These are phyloP conservation scores for Polytrichum formosum DNA, from an alignment of 225 moss, liverwort and hornwort species.

Conservation along the genomic window DNA sequence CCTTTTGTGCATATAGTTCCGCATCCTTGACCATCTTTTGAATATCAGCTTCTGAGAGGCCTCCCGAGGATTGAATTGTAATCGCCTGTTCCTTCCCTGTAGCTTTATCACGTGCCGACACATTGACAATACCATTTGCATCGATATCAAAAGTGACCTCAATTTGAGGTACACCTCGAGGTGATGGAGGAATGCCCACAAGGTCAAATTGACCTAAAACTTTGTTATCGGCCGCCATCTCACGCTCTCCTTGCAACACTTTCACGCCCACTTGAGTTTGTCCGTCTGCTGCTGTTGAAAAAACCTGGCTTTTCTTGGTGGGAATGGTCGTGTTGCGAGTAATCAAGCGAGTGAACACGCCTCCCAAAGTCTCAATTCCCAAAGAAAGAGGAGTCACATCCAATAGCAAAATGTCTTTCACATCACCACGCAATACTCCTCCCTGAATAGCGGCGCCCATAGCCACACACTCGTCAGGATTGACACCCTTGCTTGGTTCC, in stretches of 20 bases:
- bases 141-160: slow-evolving; percentile 94
- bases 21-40: slow-evolving; percentile 96
- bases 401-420: slow-evolving; percentile 87
- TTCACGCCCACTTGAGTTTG: slow-evolving; percentile 88
- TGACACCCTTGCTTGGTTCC: slow-evolving; percentile 88
- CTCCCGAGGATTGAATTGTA: slow-evolving; percentile 93
- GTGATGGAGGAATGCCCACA: slow-evolving; percentile 85
- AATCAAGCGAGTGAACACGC: slow-evolving; percentile 87
- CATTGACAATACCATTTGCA: slow-evolving; percentile 91
- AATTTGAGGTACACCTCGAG: slow-evolving; percentile 79
- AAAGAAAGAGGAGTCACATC: slow-evolving; percentile 87
- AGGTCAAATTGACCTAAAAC: slow-evolving; percentile 82
- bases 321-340: slow-evolving; percentile 89
- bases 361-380: slow-evolving; percentile 88
- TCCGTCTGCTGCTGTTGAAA: slow-evolving; percentile 88
- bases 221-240: slow-evolving; percentile 89
- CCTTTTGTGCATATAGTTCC: slow-evolving; percentile 70
- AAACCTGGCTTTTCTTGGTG: slow-evolving; percentile 95
- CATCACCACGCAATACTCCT: slow-evolving; percentile 86
- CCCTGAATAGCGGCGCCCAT: slow-evolving; percentile 97
- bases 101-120: slow-evolving; percentile 80
- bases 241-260: slow-evolving; percentile 91
- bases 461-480: slow-evolving; percentile 90
- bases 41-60: slow-evolving; percentile 77
- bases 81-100: slow-evolving; percentile 87